Evolutionary conservation across 192 early-diverging fungal species (phyloP), one percentile per base, ranked within the genome.

Genomic region (Gamsiella multidivaricata): DNA sequence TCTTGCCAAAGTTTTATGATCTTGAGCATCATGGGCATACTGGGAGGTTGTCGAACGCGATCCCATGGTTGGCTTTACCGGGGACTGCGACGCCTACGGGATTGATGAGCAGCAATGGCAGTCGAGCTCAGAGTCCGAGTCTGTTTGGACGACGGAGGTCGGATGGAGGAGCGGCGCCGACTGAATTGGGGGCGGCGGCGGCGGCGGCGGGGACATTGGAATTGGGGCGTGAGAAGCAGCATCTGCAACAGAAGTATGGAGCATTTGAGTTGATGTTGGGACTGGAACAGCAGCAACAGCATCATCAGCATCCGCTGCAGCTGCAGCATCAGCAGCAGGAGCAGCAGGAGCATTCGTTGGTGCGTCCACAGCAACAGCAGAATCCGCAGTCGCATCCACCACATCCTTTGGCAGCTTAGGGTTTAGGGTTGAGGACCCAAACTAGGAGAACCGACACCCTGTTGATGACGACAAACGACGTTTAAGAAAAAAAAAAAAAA

Each of bases 31-130:
- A n/a, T n/a, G n/a, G n/a, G n/a, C n/a, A n/a, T n/a, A n/a, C n/a
- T n/a, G n/a, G n/a, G n/a, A n/a, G 53, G n/a, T 32, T 56, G 2
- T 55, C 43, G 18, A 20, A 8, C n/a, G 2, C n/a, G 17, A 26
- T 72, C 5, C 70, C 70, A 26, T 72, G 70, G 70, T 32, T 72
- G 11, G 43, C 70, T 4, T 72, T 72, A 34, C 70, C 70, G 1
- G 61, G 70, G 18, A n/a, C 62, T 15, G 60, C 58, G 14, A 60
- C 32, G 23, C 32, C 51, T 6, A 2, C 69, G 15, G 6, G 23
- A 14, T 15, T 39, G n/a, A n/a, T n/a, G n/a, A n/a, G n/a, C n/a
- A n/a, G n/a, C n/a, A n/a, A n/a, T n/a, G n/a, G n/a, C 2, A 26
- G 51, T 26, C 15, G 58, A 18, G 14, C 41, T 20, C 50, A 70